Conservation (phyloP, 805 yeast species). For the Pichia deserticola region DNA sequence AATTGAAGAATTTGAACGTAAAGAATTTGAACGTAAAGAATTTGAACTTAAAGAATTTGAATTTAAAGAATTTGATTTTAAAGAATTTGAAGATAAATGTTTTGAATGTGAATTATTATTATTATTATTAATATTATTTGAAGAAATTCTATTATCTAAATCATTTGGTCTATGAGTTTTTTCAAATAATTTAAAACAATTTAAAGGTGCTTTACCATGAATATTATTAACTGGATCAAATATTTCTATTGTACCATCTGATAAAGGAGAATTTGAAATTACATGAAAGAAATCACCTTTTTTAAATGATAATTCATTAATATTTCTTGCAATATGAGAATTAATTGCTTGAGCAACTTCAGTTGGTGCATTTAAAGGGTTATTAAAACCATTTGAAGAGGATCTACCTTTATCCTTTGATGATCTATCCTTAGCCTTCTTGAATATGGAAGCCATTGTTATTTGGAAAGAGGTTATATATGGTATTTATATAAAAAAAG, state of each 20-base stretch:
- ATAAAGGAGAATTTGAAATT: slow-evolving; percentile 39
- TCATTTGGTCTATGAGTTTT: slow-evolving; percentile 40
- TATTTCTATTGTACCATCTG: slow-evolving; percentile 60
- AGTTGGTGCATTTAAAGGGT: slow-evolving; percentile 48
- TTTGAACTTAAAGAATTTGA: not conserved
- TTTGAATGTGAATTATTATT: not conserved
- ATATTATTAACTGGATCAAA: slow-evolving; percentile 73
- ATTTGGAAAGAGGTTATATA: not conserved
- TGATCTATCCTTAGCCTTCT: slow-evolving; percentile 19
- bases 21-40: not conserved
- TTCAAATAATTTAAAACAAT: slow-evolving; percentile 73
- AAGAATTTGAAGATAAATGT: not conserved
- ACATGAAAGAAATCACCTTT: slow-evolving; percentile 91
- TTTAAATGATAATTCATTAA: slow-evolving; percentile 69
- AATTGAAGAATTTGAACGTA: slow-evolving; percentile 1
- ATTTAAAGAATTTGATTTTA: not conserved
- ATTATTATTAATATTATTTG: slow-evolving; percentile 1
- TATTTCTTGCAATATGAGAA: slow-evolving; percentile 70
- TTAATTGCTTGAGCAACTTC: slow-evolving; percentile 78
- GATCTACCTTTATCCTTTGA: slow-evolving; percentile 25
- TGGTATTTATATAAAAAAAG: no score
- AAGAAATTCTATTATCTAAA: not conserved
- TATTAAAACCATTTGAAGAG: slow-evolving; percentile 7
- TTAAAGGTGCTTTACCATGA: slow-evolving; percentile 81
- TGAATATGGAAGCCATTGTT: slow-evolving; percentile 24